phyloP scores from a whole-genome alignment of 495 filamentous ascomycete species.

The Polyplosphaeria fusca region DNA sequence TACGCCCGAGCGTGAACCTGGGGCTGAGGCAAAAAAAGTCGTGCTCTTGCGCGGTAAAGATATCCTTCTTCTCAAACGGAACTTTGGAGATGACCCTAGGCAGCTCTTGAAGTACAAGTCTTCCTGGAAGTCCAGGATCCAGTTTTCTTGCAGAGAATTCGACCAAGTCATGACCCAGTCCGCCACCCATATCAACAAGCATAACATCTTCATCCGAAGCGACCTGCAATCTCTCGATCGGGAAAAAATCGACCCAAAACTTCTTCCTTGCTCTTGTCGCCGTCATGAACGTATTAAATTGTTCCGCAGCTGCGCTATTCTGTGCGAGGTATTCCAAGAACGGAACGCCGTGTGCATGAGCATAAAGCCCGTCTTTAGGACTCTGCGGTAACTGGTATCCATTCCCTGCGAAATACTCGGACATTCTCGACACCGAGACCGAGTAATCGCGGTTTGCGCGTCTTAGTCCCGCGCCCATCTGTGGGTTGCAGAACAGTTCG shows the following conservation, averaged over 20 bases:
- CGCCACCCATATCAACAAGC: not conserved
- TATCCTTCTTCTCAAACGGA: not conserved
- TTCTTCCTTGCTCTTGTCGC: not conserved
- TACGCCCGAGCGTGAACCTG: constrained; percentile 44
- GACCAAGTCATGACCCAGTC: not conserved
- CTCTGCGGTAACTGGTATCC: not conserved
- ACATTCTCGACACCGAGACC: not conserved
- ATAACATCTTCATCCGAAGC: not conserved
- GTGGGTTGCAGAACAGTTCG: not conserved
- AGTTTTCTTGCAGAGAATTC: not conserved
- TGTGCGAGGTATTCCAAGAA: not conserved
- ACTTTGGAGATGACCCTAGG: not conserved
- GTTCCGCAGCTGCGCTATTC: not conserved
- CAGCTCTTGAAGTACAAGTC: not conserved
- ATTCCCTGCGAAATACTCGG: not conserved
- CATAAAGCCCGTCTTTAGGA: not conserved
- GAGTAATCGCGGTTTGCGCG: not conserved
- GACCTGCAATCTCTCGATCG: not conserved
- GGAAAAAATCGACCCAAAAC: not conserved
- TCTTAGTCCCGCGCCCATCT: not conserved
- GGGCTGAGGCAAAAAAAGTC: constrained; percentile 17
- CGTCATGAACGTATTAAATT: not conserved
- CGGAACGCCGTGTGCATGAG: not conserved
- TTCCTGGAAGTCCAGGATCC: not conserved
- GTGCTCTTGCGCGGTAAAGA: not conserved